phyloP scores from a whole-genome alignment of 75 land plant species.

The Larix kaempferi region DNA sequence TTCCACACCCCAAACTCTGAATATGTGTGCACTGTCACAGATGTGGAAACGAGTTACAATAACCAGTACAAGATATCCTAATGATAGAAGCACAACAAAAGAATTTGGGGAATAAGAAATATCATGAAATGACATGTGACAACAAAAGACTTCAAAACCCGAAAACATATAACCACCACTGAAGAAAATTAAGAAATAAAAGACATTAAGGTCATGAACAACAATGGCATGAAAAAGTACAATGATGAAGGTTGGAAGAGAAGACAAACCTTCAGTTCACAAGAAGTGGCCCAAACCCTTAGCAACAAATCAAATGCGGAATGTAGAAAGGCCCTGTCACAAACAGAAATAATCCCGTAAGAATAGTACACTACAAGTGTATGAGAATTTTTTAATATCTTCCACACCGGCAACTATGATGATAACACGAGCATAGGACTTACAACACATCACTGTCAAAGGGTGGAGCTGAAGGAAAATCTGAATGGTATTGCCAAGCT shows the following conservation, averaged over 20 bases:
- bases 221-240: not conserved
- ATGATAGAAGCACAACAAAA: too few species aligned
- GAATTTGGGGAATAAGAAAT: too few species aligned
- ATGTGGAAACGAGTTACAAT: too few species aligned
- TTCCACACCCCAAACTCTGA: too few species aligned
- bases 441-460: conserved; percentile 76
- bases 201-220: not conserved
- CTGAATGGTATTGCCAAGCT: conserved; percentile 47
- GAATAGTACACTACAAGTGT: not conserved
- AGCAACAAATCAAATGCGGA: conserved; percentile 91
- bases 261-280: conserved; percentile 70
- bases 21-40: too few species aligned
- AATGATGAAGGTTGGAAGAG: not conserved
- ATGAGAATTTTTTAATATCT: not conserved
- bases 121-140: too few species aligned
- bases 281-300: conserved; percentile 76
- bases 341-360: not conserved
- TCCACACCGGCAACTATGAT: not conserved
- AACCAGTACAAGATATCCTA: too few species aligned
- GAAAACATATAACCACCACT: too few species aligned
- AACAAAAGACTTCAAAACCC: too few species aligned
- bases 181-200: not conserved
- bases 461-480: conserved; percentile 34
- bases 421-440: conserved; percentile 16
- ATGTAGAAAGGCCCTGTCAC: conserved; percentile 30